A percentile compares a stretch with the other conserved stretches of the same genome.
Conservation (phyloP, 768 basidiomycete genomes). For the Calocybe gangraenosa region DNA sequence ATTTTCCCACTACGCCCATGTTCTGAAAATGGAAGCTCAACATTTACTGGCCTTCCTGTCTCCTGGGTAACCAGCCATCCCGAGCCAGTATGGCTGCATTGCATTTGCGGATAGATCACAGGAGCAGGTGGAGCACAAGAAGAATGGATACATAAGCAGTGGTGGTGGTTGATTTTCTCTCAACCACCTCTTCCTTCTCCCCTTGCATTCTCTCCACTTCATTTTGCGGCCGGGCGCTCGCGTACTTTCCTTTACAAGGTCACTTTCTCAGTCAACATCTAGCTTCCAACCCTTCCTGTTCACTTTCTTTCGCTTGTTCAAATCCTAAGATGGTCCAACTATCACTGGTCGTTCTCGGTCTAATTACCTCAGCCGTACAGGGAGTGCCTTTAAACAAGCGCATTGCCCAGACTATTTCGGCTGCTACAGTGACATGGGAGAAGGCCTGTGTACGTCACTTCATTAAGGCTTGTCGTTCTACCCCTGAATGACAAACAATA, state of each 20-base stretch:
- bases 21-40: no score
- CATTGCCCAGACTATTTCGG: slow-evolving; percentile 40
- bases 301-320: slow-evolving; percentile 3
- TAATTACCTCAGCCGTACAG: slow-evolving; percentile 26
- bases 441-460: slow-evolving; percentile 37
- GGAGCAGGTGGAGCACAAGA: background rate
- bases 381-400: slow-evolving; percentile 40
- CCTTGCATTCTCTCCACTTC: slow-evolving; percentile 4
- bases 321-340: slow-evolving; percentile 30
- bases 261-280: slow-evolving; percentile 7
- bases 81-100: no score
- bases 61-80: slow-evolving; percentile 3
- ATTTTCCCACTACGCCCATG: no score
- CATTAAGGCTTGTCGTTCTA: background rate
- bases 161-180: slow-evolving; percentile 1
- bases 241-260: slow-evolving; percentile 13
- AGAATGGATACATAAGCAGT: slow-evolving; percentile 2
- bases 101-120: background rate
- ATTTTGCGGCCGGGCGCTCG: slow-evolving; percentile 28
- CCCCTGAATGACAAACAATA: slow-evolving; percentile 19
- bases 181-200: slow-evolving; percentile 7
- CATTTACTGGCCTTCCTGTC: no score
- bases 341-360: slow-evolving; percentile 25
- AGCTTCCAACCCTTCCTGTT: slow-evolving; percentile 7
- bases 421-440: slow-evolving; percentile 40